A percentile compares a stretch with the other conserved stretches of the same genome.
Conservation (phyloP, 2,329 filamentous ascomycete genomes). For the Zymoseptoria ardabiliae region DNA sequence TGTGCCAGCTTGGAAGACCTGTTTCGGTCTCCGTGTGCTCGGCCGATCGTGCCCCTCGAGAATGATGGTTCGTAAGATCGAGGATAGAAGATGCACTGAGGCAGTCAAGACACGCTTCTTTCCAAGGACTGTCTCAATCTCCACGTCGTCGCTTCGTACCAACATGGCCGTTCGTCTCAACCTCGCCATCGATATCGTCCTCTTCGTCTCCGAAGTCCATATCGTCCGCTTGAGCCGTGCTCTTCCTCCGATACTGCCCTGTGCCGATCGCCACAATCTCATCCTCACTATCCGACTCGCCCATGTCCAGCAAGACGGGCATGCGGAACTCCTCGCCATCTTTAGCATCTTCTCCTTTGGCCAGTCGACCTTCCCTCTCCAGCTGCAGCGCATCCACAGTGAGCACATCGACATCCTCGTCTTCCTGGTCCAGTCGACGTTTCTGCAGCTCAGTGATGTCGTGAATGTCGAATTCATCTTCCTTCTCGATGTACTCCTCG, state of each 20-base stretch:
- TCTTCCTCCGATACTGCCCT: constrained; percentile 82
- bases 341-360: constrained; percentile 46
- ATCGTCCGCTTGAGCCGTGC: constrained; percentile 45
- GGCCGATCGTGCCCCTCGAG: too few species aligned
- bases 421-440: constrained; percentile 79
- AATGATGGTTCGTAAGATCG: too few species aligned
- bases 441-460: constrained; percentile 91
- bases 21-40: too few species aligned
- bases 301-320: constrained; percentile 87
- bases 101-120: not conserved
- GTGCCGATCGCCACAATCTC: constrained; percentile 62
- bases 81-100: too few species aligned
- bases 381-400: constrained; percentile 57
- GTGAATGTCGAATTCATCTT: constrained; percentile 98
- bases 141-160: constrained; percentile 19
- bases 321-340: constrained; percentile 63
- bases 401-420: constrained; percentile 86
- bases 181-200: constrained; percentile 15
- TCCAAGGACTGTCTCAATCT: constrained; percentile 11
- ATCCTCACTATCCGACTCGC: constrained; percentile 92
- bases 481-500: constrained; percentile 87
- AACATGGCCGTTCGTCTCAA: constrained; percentile 16
- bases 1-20: too few species aligned
- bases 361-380: constrained; percentile 26
- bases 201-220: constrained; percentile 30